These are phyloP conservation scores for Mycena indigotica DNA, from an alignment of 768 basidiomycete genomes.

Conservation along the genomic window DNA sequence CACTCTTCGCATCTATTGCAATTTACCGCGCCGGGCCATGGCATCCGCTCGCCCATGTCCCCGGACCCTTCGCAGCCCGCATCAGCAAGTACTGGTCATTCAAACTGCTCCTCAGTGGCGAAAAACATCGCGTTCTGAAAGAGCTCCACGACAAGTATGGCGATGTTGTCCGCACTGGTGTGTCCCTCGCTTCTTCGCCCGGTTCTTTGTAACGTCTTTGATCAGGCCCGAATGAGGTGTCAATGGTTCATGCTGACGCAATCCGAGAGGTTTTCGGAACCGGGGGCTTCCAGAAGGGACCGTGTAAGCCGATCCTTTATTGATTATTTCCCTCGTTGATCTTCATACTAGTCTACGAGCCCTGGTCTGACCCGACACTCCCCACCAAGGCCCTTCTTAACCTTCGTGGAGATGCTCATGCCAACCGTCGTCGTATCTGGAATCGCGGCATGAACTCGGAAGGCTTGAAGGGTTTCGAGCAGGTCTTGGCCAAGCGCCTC, in stretches of 20 bases:
- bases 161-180: conserved; percentile 57
- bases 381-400: conserved; percentile 1
- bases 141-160: conserved; percentile 56
- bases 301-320: conserved; percentile 1
- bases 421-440: conserved; percentile 48
- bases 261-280: conserved; percentile 8
- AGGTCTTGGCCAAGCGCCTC: conserved; percentile 37
- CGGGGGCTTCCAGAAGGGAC: conserved; percentile 15
- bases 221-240: conserved; percentile 16
- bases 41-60: conserved; percentile 53
- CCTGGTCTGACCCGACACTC: conserved; percentile 4
- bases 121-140: conserved; percentile 46
- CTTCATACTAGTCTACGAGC: conserved; percentile 7
- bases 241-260: conserved; percentile 14
- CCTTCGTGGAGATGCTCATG: conserved; percentile 31
- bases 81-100: conserved; percentile 42
- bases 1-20: conserved; percentile 34
- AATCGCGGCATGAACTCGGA: conserved; percentile 47
- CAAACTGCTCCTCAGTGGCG: conserved; percentile 37
- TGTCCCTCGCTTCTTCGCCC: conserved; percentile 10
- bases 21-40: conserved; percentile 53
- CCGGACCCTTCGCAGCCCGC: conserved; percentile 47
- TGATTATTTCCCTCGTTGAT: too few species aligned
- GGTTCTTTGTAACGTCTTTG: not conserved
- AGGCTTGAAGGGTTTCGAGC: conserved; percentile 50